Base-by-base conservation (phyloP, 2,329 filamentous ascomycete genomes). In the Diaporthe ilicicola region DNA sequence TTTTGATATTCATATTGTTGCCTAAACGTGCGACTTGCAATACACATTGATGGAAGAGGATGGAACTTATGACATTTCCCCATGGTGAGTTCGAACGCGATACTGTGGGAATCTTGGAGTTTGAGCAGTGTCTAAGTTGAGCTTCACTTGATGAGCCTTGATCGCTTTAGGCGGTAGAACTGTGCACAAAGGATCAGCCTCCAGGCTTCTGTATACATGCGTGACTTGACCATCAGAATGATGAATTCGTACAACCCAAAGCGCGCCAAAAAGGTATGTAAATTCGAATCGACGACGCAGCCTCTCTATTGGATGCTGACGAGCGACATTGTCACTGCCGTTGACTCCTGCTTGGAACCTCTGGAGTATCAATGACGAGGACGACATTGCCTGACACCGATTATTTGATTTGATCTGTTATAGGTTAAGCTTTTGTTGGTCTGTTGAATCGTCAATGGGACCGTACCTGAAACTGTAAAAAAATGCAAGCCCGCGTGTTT, bases 111-210 rank as follows among this genome's bases (percentile, higher is more conserved):
- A 37, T 5, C 22, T 44, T 4, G 12, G 10, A 44, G 3, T 22
- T 9, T 22, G 22, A 15, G 29, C 24, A 17, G 19, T 22, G 12
- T 32, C 10, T 10, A 9, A 17, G 24, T 4, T 15, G 27, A 34
- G 8, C 9, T 19, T 62, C 24, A 62, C 44, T 8, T 46, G 1
- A 46, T 27, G 27, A 62, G 44, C 9, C 10, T n/a, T 2, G 56
- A 62, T 19, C 56, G 39, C 56, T 62, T 62, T 39, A 62, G 27
- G 56, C 56, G 39, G 56, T 62, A 62, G 39, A 62, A 62, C 56
- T 62, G 13, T 15, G 1, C 4, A 48, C 12, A 22, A 32, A 46
- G 2, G 0, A 22, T 62, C 44, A 62, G 56, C 39, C 29, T 27
- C 9, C 3, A 17, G 10, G 3, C 6, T 46, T 39, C 37, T 39